phyloP scores from a whole-genome alignment of 306 rosid species.

The Albizia julibrissin region DNA sequence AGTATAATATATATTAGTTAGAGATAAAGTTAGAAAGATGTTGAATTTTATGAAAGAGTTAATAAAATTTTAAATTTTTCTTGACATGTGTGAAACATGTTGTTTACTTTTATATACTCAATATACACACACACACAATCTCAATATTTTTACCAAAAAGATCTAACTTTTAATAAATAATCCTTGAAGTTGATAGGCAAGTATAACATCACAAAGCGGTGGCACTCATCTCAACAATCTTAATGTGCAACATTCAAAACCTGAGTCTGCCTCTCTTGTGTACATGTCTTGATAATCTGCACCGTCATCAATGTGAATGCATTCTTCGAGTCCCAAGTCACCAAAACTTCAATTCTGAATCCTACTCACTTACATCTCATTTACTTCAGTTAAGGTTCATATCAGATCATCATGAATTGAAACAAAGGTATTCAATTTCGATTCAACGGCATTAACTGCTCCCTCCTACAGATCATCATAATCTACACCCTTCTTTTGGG shows the following conservation, averaged over 20 bases:
- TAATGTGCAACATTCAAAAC: slow-evolving; percentile 18
- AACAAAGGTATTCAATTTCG: not conserved
- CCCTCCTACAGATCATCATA: not conserved
- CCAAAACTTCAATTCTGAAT: not conserved
- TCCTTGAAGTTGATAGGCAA: not conserved
- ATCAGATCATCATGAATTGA: not conserved
- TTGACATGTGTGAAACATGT: too few species aligned
- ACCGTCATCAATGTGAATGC: not conserved
- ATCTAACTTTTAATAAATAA: not conserved
- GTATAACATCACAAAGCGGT: not conserved
- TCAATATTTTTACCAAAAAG: too few species aligned
- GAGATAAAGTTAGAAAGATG: too few species aligned
- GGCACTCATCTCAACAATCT: slow-evolving; percentile 29
- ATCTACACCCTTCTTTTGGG: not conserved
- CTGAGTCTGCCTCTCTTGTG: not conserved
- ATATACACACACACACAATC: too few species aligned
- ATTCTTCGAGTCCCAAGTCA: not conserved
- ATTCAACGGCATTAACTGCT: slow-evolving; percentile 9
- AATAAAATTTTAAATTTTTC: too few species aligned
- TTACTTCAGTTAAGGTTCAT: not conserved
- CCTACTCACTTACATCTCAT: not conserved
- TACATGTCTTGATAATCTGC: not conserved
- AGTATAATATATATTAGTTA: too few species aligned
- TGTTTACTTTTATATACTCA: too few species aligned
- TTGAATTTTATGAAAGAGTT: too few species aligned